phyloP scores from a whole-genome alignment of 1,139 yeast genomes.

The Candida sanyaensis region DNA sequence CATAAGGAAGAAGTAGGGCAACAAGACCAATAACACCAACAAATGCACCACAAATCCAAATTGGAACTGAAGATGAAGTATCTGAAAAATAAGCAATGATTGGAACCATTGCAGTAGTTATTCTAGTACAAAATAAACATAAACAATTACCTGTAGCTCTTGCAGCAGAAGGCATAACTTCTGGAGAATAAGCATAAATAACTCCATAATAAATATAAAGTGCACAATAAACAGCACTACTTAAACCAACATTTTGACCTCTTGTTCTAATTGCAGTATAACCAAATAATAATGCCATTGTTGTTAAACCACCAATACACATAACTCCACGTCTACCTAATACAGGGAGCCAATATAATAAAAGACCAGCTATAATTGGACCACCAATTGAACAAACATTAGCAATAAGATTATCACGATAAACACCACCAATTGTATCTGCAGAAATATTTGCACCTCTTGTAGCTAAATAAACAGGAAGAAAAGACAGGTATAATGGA shows the following conservation, averaged over 20 bases:
- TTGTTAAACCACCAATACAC: constrained; percentile 31
- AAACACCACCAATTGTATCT: constrained; percentile 26
- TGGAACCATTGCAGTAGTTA: constrained; percentile 32
- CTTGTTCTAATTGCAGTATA: constrained; percentile 33
- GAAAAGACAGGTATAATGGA: constrained; percentile 40
- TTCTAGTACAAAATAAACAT: constrained; percentile 30
- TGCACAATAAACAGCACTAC: constrained; percentile 30
- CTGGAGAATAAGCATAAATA: constrained; percentile 36
- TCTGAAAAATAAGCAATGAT: constrained; percentile 31
- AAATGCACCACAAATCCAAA: constrained; percentile 37
- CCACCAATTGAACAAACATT: constrained; percentile 32
- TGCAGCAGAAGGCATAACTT: constrained; percentile 34
- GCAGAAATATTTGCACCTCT: constrained; percentile 41
- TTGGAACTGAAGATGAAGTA: constrained; percentile 30
- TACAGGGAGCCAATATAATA: constrained; percentile 24
- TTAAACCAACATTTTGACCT: constrained; percentile 30
- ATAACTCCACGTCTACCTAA: constrained; percentile 37
- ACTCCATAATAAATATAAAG: constrained; percentile 36
- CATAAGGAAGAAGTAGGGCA: constrained; percentile 35
- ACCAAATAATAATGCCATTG: constrained; percentile 37
- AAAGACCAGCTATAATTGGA: constrained; percentile 33
- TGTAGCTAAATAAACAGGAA: constrained; percentile 38
- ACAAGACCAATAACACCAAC: constrained; percentile 31
- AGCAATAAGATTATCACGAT: constrained; percentile 32
- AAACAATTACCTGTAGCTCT: constrained; percentile 38